These are phyloP conservation scores for Yamadazyma jaroonii DNA, from an alignment of 1,139 yeast genomes.

Conservation along the genomic window DNA sequence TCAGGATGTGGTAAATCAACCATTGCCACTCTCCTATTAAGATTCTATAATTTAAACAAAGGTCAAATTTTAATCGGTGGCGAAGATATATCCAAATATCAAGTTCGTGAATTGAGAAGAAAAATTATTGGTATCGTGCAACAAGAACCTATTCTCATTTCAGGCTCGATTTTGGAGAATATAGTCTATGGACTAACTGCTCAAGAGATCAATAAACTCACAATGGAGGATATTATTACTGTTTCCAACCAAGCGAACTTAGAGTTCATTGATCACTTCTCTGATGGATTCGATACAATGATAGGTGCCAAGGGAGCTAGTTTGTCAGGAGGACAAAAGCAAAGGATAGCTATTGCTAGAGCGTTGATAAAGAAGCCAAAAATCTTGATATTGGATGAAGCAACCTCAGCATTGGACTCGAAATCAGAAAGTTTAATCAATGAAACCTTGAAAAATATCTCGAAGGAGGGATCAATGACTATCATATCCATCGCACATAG, in stretches of 20 bases:
- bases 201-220: conserved; percentile 38
- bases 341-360: conserved; percentile 83
- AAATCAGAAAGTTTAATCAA: conserved; percentile 69
- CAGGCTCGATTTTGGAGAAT: conserved; percentile 78
- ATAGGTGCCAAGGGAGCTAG: conserved; percentile 59
- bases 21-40: conserved; percentile 65
- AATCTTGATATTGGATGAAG: conserved; percentile 68
- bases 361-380: conserved; percentile 67
- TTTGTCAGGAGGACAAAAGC: conserved; percentile 85
- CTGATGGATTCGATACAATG: conserved; percentile 53
- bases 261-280: conserved; percentile 46
- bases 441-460: conserved; percentile 54
- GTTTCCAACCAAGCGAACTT: conserved; percentile 55
- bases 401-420: conserved; percentile 77
- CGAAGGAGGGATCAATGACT: conserved; percentile 61
- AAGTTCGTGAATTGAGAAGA: conserved; percentile 69
- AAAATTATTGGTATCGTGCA: conserved; percentile 76
- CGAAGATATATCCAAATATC: conserved; percentile 57
- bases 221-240: conserved; percentile 40
- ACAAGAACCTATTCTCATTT: conserved; percentile 81
- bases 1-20: conserved; percentile 94
- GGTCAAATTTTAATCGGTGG: conserved; percentile 73
- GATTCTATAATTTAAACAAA: conserved; percentile 56
- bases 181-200: conserved; percentile 71
- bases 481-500: conserved; percentile 93